A percentile compares a stretch with the other conserved stretches of the same genome.
These are phyloP conservation scores for Phytophthora tubulina DNA, from an alignment of 352 stramenopile species.

Conservation along the genomic window DNA sequence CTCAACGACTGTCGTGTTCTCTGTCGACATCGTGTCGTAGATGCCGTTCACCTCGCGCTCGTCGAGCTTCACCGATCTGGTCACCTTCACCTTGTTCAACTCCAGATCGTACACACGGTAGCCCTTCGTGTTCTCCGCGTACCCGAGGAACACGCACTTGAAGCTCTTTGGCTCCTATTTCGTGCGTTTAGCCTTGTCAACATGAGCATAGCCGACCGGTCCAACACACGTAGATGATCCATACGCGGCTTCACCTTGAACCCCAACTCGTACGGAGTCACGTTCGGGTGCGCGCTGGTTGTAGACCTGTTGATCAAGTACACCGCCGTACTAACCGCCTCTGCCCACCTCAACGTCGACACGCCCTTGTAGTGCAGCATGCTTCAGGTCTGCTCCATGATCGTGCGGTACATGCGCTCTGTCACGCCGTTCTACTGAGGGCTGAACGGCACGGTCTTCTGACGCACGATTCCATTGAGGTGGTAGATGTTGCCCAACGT, in stretches of 20 bases:
- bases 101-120: too few relatives aligned
- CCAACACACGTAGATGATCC: too few relatives aligned
- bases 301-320: constrained; percentile 37
- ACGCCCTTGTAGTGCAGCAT: neutral
- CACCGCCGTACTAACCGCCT: constrained; percentile 37
- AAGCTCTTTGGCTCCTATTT: too few relatives aligned
- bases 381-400: neutral
- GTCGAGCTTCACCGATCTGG: too few relatives aligned
- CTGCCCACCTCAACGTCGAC: constrained; percentile 35
- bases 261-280: too few relatives aligned
- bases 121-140: constrained; percentile 21
- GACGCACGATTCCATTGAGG: constrained; percentile 37
- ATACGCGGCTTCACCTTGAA: too few relatives aligned
- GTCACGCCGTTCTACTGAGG: constrained; percentile 46
- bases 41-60: too few relatives aligned
- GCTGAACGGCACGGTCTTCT: constrained; percentile 32
- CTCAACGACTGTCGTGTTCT: too few relatives aligned
- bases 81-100: too few relatives aligned
- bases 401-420: constrained; percentile 41
- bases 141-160: constrained; percentile 30
- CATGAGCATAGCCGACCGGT: too few relatives aligned
- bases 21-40: too few relatives aligned
- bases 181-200: too few relatives aligned
- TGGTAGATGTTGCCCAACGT: constrained; percentile 14
- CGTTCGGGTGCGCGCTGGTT: constrained; percentile 1